A percentile compares a stretch with the other conserved stretches of the same genome.
phyloP scores from a whole-genome alignment of 192 early-diverging fungal genomes.

The Coemansia sp. region DNA sequence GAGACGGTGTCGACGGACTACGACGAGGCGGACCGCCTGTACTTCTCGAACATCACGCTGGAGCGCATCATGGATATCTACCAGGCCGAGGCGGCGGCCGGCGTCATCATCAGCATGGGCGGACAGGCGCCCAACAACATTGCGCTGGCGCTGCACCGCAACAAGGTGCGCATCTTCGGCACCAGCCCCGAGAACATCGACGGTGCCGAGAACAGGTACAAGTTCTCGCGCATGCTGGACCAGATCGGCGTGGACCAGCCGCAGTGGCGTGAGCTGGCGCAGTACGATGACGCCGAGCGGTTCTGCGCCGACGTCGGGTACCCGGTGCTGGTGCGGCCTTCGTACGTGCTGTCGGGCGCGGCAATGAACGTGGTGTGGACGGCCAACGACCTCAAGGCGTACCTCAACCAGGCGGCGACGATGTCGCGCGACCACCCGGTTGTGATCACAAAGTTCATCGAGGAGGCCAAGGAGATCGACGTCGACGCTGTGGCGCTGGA shows the following conservation, averaged over 20 bases:
- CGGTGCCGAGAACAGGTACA: conserved; percentile 95
- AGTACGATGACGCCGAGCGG: conserved; percentile 75
- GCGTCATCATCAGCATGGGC: conserved; percentile 93
- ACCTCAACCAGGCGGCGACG: conserved; percentile 85
- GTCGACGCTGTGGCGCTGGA: conserved; percentile 96
- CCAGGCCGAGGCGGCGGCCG: conserved; percentile 80
- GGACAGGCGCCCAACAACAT: conserved; percentile 99
- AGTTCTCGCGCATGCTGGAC: conserved; percentile 97
- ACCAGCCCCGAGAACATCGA: conserved; percentile 98
- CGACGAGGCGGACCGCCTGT: conserved; percentile 96
- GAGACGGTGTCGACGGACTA: conserved; percentile 99
- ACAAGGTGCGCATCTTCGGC: conserved; percentile 92
- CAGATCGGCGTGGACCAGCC: conserved; percentile 97
- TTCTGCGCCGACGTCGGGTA: conserved; percentile 91
- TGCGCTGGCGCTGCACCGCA: conserved; percentile 84
- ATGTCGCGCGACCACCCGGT: conserved; percentile 95
- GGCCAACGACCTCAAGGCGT: conserved; percentile 76
- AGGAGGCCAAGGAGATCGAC: conserved; percentile 98
- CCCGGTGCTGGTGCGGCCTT: conserved; percentile 96
- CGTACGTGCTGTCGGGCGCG: conserved; percentile 98
- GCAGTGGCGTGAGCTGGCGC: conserved; percentile 93
- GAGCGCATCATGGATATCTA: conserved; percentile 98
- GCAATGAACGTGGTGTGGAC: conserved; percentile 98
- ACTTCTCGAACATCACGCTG: conserved; percentile 94
- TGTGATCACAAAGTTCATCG: conserved; percentile 98